Evolutionary conservation across 805 yeast species (phyloP), one percentile per base, ranked within the genome.

Genomic region (Sugiyamaella floridensis): DNA sequence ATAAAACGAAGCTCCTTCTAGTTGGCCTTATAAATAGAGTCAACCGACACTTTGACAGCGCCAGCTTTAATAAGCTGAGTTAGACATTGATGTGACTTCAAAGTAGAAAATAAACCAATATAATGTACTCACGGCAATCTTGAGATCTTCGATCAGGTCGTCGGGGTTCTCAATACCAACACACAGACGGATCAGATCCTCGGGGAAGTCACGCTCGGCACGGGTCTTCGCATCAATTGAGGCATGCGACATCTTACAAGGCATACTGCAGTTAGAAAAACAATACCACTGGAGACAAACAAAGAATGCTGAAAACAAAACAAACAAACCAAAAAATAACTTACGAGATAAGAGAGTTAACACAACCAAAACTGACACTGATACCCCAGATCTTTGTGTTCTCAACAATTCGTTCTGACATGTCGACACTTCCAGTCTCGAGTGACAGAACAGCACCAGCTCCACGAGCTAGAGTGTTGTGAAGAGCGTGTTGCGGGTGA

Each of bases 191-290:
- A 90, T 82, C 64, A 90, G 75, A 66, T 92, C 97, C 69, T 90
- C 97, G 1, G 97, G 96, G 71, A 90, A 82, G 45, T 83, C 89
- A 67, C 98, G 81, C 67, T 86, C 95, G 47, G 82, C 83, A 68
- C 97, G 81, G 2, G 88, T 83, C 64, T 86, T 81, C 22, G 89
- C 85, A 61, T 89, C 96, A 57, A 90, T 90, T 2, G 96, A 85
- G n/a, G 97, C 97, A 66, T 90, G 98, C 6, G 96, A 87, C 97
- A 90, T 90, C 68, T 80, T 80, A 69, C 97, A 88, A 14, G 98
- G 98, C 83, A 90, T 79, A 41, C 50, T 41, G 43, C 26, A 7
- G 43, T 42, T 47, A 40, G 43, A 20, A 37, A 19, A 12, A 26
- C 26, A 22, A 22, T 22, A 29, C 28, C 14, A 34, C 22, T 6